A percentile compares a stretch with the other conserved stretches of the same genome.
Conservation (phyloP, 176 grass and related monocot species). For the maize (Zea mays) region DNA sequence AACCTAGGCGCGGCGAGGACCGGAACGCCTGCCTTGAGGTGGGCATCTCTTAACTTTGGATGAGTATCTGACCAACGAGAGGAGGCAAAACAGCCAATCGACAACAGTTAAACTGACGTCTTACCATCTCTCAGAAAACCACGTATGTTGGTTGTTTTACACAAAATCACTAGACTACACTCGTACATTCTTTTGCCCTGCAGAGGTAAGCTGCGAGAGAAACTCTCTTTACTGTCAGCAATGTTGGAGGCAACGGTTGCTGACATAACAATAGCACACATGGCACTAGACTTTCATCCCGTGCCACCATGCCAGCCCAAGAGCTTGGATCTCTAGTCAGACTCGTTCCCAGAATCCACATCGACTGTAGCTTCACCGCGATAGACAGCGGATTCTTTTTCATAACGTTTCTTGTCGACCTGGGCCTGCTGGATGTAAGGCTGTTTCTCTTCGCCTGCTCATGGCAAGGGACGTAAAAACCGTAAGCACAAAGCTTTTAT, state of each 20-base stretch:
- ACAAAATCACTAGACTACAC: constrained; percentile 6
- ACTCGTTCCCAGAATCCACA: constrained; percentile 56
- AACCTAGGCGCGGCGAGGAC: too few relatives aligned
- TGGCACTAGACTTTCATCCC: not conserved
- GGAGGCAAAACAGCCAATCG: too few relatives aligned
- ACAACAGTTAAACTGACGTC: too few relatives aligned
- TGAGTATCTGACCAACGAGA: too few relatives aligned
- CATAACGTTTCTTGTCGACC: constrained; percentile 72
- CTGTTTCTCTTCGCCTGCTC: constrained; percentile 74
- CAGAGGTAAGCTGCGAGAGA: not conserved
- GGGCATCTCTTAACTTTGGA: too few relatives aligned
- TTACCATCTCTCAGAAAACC: not conserved
- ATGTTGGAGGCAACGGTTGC: not conserved
- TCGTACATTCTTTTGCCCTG: not conserved
- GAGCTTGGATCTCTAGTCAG: constrained; percentile 40
- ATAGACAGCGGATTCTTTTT: constrained; percentile 65
- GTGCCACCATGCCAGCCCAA: not conserved
- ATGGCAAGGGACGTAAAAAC: constrained; percentile 9
- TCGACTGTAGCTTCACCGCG: constrained; percentile 49
- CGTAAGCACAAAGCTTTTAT: not conserved
- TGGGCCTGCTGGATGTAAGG: constrained; percentile 66
- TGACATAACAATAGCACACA: not conserved
- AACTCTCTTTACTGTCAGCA: not conserved
- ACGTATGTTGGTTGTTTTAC: constrained; percentile 1
- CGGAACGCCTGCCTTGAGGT: too few relatives aligned